Evolutionary conservation across 2,329 filamentous ascomycete species (phyloP).

Genomic region (Aspergillus fructus): DNA sequence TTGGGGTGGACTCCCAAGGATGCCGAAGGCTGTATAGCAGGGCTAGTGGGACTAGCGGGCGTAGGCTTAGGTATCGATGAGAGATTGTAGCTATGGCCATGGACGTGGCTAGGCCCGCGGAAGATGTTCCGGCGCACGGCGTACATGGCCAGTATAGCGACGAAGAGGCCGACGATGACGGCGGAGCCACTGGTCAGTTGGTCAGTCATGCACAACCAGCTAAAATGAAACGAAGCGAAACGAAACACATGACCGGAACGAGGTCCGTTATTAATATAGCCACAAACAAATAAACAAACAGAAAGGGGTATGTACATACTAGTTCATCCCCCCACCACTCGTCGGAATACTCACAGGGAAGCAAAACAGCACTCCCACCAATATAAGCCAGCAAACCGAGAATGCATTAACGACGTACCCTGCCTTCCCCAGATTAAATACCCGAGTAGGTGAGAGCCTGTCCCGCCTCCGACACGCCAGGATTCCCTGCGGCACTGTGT

Average conservation of each 20-base stretch:
- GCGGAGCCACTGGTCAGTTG: slow-evolving; percentile 27
- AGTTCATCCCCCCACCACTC: not conserved
- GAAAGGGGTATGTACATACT: not conserved
- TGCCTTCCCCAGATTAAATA: slow-evolving; percentile 15
- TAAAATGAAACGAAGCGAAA: not conserved
- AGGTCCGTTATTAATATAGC: not conserved
- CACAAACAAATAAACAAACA: not conserved
- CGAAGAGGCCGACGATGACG: slow-evolving; percentile 37
- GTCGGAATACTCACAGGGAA: not conserved
- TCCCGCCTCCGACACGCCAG: slow-evolving; percentile 38
- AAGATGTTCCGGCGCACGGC: slow-evolving; percentile 11
- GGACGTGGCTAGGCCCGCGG: slow-evolving; percentile 5
- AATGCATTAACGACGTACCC: slow-evolving; percentile 6
- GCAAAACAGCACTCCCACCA: slow-evolving; percentile 5
- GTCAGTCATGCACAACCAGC: not conserved
- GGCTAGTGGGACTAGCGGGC: too few species aligned
- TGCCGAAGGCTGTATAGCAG: not conserved
- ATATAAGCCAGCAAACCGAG: slow-evolving; percentile 7
- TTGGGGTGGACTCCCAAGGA: slow-evolving; percentile 42
- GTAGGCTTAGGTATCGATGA: not conserved
- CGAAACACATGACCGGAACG: not conserved
- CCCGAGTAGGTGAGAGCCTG: slow-evolving; percentile 15
- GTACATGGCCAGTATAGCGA: slow-evolving; percentile 9
- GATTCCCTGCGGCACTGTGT: slow-evolving; percentile 45
- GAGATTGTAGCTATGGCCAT: not conserved